A percentile compares a stretch with the other conserved stretches of the same genome.
Evolutionary conservation across 164 flowering plant genomes (phyloP).

Genomic region (Protea cynaroides): DNA sequence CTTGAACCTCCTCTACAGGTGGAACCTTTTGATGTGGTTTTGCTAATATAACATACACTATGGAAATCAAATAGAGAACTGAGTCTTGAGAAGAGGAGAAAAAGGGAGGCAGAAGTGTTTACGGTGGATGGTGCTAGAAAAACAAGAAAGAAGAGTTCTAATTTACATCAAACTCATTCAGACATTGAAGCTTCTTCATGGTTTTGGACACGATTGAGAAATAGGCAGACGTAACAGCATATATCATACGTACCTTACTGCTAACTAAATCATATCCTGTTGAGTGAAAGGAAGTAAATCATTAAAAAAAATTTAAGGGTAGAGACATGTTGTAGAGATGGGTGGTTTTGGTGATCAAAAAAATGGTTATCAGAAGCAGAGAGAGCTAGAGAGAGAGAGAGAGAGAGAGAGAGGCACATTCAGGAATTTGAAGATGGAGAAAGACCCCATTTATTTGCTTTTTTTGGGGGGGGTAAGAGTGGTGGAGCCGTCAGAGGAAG

Average conservation of each 20-base stretch:
- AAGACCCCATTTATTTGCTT: constrained; percentile 35
- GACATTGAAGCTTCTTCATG: background rate
- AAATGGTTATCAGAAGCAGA: constrained; percentile 5
- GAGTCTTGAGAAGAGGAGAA: background rate
- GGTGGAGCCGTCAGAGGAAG: constrained; percentile 51
- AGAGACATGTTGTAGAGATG: constrained; percentile 11
- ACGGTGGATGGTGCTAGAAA: background rate
- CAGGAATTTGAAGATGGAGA: constrained; percentile 20
- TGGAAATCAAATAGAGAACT: background rate
- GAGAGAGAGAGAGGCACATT: background rate
- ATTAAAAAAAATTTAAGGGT: background rate
- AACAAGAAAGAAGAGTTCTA: background rate
- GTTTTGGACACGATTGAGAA: background rate
- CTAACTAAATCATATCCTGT: background rate
- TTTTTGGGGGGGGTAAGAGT: constrained; percentile 30
- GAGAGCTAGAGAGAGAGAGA: constrained; percentile 22
- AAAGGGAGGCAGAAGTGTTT: background rate
- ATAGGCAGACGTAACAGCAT: background rate
- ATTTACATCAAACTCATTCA: constrained; percentile 1
- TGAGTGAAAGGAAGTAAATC: background rate
- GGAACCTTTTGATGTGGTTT: too few relatives aligned
- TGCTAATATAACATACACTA: too few relatives aligned
- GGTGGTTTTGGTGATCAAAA: constrained; percentile 6
- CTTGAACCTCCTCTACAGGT: too few relatives aligned
- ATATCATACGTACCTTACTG: background rate